Evolutionary conservation across 768 basidiomycete genomes (phyloP).

Genomic region (Tulasnella sp.): DNA sequence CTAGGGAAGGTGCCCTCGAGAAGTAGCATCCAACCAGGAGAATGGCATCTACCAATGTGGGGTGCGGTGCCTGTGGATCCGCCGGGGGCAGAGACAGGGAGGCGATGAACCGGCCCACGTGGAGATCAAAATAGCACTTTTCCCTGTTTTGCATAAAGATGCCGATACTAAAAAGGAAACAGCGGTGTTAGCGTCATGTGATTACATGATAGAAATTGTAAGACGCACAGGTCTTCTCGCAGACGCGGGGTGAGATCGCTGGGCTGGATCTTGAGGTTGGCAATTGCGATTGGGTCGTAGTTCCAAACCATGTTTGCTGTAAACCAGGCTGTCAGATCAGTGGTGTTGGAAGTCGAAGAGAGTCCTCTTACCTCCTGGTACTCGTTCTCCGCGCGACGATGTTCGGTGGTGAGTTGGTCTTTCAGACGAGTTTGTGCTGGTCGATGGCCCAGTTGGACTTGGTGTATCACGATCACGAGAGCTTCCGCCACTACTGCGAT

Average conservation of each 20-base stretch:
- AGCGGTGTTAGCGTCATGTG: not conserved
- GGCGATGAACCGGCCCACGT: constrained; percentile 5
- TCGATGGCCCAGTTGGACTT: not conserved
- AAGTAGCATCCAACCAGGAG: constrained; percentile 12
- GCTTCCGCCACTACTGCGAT: not conserved
- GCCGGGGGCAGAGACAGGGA: not conserved
- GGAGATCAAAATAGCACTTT: constrained; percentile 12
- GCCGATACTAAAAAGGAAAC: constrained; percentile 3
- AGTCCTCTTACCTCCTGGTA: not conserved
- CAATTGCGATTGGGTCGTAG: not conserved
- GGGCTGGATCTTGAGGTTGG: not conserved
- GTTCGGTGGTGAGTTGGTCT: not conserved
- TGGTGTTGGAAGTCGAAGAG: not conserved
- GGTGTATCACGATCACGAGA: not conserved
- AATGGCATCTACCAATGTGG: constrained; percentile 10
- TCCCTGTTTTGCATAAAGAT: constrained; percentile 9
- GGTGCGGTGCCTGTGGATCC: constrained; percentile 3
- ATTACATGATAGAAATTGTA: too few species aligned
- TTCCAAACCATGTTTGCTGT: constrained; percentile 5
- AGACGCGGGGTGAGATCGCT: constrained; percentile 4
- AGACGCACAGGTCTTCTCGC: not conserved
- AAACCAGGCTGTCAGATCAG: not conserved
- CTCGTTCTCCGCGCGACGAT: not conserved
- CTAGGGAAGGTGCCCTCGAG: not conserved
- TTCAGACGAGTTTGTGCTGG: not conserved